Evolutionary conservation across 2,329 filamentous ascomycete genomes (phyloP), one percentile per base, ranked within the genome.

Genomic region (Curvularia spicifera): DNA sequence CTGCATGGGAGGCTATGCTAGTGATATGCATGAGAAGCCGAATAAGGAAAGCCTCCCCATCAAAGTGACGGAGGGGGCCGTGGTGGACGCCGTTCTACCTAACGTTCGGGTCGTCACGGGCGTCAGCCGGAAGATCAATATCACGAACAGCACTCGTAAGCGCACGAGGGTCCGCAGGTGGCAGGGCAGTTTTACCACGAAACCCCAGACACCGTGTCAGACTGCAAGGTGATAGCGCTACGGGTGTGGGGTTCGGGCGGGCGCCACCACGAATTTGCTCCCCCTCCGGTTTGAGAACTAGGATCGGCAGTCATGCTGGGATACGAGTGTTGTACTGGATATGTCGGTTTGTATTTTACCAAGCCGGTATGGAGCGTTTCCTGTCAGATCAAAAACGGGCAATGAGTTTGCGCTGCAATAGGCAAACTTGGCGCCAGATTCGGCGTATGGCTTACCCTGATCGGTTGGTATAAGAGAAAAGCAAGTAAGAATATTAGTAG

Each of bases 161-260:
- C 46, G 44, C 24, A 49, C 29, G 31, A 35, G 26, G n/a, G 15
- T 18, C 15, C 44, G 42, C 39, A 49, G 47, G 26, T 20, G 22
- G 33, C 33, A 54, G 31, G 47, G 24, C 12, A 40, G 39, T 18
- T 43, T 18, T 13, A 29, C 24, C 18, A 24, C 26, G 5, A 47
- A 43, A 22, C 22, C 20, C 35, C 7, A 54, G 20, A 33, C 45
- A 49, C 24, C 37, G 33, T 22, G 42, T 12, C 49, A 42, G 50
- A 45, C 29, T 29, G 57, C 42, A 69, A 67, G 52, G 74, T 69
- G 31, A 67, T 71, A 28, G 61, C 76, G 37, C 60, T 57, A 48
- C 60, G 28, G 39, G 51, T 76, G 46, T 60, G 75, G 48, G 70
- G 68, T 6, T 66, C 74, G 47, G 8, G 29, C 42, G n/a, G 51